phyloP scores from a whole-genome alignment of 768 basidiomycete genomes.

The Trametes gibbosa region DNA sequence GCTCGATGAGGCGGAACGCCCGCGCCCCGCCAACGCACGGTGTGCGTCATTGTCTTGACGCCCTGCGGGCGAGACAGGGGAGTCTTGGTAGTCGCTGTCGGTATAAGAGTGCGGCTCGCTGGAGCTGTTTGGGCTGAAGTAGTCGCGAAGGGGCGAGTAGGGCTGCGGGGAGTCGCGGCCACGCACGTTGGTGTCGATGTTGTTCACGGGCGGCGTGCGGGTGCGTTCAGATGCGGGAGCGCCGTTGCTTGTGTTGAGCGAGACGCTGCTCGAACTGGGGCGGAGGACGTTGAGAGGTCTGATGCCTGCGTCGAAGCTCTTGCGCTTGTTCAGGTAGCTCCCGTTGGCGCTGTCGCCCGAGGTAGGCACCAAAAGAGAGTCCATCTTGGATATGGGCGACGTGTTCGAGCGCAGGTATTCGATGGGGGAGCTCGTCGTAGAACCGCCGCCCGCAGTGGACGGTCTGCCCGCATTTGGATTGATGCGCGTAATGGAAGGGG shows the following conservation, averaged over 20 bases:
- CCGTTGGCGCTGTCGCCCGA: slow-evolving; percentile 7
- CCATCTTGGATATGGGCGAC: slow-evolving; percentile 15
- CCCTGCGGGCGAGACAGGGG: slow-evolving; percentile 11
- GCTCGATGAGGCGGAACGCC: slow-evolving; percentile 26
- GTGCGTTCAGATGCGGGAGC: slow-evolving; percentile 1
- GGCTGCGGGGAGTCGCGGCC: slow-evolving; percentile 28
- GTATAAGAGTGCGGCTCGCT: slow-evolving; percentile 10
- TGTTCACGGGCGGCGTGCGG: slow-evolving; percentile 3
- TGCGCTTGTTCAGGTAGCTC: slow-evolving; percentile 31
- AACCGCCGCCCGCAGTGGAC: slow-evolving; percentile 13
- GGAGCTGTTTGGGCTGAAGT: slow-evolving; percentile 24
- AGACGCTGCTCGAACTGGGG: slow-evolving; percentile 19
- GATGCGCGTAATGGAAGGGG: slow-evolving; percentile 15
- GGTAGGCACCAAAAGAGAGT: slow-evolving; percentile 21
- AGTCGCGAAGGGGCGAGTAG: slow-evolving; percentile 35
- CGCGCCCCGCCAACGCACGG: slow-evolving; percentile 12
- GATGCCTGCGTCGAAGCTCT: slow-evolving; percentile 44
- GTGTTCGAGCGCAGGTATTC: slow-evolving; percentile 21
- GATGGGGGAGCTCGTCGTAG: slow-evolving; percentile 14
- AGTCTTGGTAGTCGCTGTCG: slow-evolving; percentile 11
- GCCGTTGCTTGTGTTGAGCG: slow-evolving; percentile 10
- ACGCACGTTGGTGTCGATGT: background rate
- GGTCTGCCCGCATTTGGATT: slow-evolving; percentile 10
- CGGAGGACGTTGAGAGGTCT: slow-evolving; percentile 38
- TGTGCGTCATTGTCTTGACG: slow-evolving; percentile 1